Evolutionary conservation across 2,329 filamentous ascomycete genomes (phyloP).

Genomic region (Diaporthe ampelina): DNA sequence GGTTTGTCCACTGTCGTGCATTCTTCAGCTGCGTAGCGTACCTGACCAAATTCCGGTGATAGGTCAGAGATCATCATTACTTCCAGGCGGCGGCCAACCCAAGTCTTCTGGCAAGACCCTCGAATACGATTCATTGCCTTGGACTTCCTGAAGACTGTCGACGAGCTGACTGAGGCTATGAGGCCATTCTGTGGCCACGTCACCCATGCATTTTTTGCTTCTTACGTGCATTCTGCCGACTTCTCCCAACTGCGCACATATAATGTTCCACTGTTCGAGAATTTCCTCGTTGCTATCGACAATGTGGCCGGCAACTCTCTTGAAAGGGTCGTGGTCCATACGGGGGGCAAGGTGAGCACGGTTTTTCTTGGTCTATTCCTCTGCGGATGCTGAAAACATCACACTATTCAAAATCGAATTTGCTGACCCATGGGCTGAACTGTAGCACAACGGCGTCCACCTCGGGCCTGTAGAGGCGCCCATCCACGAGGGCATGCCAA

Average conservation of each 20-base stretch:
- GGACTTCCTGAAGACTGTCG: conserved; percentile 41
- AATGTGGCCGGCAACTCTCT: conserved; percentile 18
- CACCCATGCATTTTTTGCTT: conserved; percentile 41
- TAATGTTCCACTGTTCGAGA: conserved; percentile 41
- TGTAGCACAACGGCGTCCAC: conserved; percentile 62
- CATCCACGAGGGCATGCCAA: conserved; percentile 57
- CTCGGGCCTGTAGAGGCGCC: conserved; percentile 58
- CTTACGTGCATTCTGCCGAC: conserved; percentile 39
- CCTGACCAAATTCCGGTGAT: neutral
- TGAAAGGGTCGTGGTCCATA: conserved; percentile 36
- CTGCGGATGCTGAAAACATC: neutral
- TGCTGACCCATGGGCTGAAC: too few species aligned
- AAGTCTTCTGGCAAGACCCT: conserved; percentile 38
- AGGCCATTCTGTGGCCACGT: conserved; percentile 31
- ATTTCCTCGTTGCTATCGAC: conserved; percentile 39
- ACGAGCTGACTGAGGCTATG: conserved; percentile 39
- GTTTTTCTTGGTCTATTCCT: too few species aligned
- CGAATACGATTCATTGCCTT: conserved; percentile 38
- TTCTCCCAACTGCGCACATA: conserved; percentile 36
- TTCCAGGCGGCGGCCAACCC: conserved; percentile 25
- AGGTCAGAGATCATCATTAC: conserved; percentile 41
- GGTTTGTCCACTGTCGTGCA: neutral
- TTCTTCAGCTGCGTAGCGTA: neutral
- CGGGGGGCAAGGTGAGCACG: conserved; percentile 37
- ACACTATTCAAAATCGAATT: conserved; percentile 17